phyloP scores from a whole-genome alignment of 345 rosid genomes.

The Viola odorata region DNA sequence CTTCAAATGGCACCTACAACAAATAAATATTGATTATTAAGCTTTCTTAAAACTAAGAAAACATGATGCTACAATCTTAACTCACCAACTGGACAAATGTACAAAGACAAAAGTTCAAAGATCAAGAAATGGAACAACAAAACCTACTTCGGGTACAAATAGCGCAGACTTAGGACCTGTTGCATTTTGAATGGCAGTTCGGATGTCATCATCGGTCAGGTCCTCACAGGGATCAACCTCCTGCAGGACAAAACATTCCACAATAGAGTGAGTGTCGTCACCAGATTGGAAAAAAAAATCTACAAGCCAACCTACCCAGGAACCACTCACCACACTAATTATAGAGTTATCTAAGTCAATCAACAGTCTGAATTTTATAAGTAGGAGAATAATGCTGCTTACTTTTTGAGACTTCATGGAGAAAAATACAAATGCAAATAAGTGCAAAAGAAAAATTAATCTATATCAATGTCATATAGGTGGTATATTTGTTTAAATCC shows the following conservation, averaged over 20 bases:
- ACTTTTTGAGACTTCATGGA: no score
- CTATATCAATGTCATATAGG: no score
- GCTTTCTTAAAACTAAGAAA: neutral
- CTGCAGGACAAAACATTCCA: conserved; percentile 30
- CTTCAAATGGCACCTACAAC: conserved; percentile 86
- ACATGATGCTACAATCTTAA: neutral
- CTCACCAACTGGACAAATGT: neutral
- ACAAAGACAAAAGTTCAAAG: conserved; percentile 3
- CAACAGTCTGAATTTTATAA: no score
- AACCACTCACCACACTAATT: no score
- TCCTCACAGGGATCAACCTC: conserved; percentile 97
- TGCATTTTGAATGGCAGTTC: conserved; percentile 94
- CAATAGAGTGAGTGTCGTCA: conserved; percentile 11
- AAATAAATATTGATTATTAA: conserved; percentile 1
- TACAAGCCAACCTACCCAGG: no score
- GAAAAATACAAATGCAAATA: no score
- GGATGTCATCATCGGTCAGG: conserved; percentile 88
- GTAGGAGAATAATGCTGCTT: no score
- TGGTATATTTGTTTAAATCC: no score
- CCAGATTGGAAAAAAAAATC: no score
- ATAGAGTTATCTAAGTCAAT: no score
- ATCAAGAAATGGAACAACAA: conserved; percentile 8
- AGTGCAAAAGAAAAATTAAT: no score
- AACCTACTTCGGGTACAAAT: conserved; percentile 82
- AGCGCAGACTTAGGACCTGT: conserved; percentile 87